phyloP scores from a whole-genome alignment of 2,329 filamentous ascomycete genomes.

The Monosporascus sp. region DNA sequence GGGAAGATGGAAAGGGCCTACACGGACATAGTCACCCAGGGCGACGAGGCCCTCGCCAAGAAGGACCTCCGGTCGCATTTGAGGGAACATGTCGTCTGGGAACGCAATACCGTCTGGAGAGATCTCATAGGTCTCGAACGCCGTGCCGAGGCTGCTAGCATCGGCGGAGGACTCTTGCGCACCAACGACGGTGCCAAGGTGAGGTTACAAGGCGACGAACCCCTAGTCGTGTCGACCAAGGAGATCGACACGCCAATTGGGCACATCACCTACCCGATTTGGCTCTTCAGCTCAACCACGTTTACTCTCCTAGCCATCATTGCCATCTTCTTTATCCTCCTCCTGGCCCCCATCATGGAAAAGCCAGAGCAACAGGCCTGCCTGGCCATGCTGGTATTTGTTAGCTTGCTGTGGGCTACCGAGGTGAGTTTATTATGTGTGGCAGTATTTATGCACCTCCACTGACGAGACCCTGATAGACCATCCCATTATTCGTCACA shows the following conservation, averaged over 20 bases:
- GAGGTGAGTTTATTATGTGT: slow-evolving; percentile 54
- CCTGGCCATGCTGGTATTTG: slow-evolving; percentile 85
- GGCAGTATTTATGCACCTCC: neutral
- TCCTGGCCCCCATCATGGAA: slow-evolving; percentile 77
- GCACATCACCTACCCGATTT: slow-evolving; percentile 67
- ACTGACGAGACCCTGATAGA: slow-evolving; percentile 40
- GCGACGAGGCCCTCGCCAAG: slow-evolving; percentile 70
- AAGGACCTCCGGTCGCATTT: slow-evolving; percentile 86
- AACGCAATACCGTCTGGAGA: slow-evolving; percentile 96
- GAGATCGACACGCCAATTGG: slow-evolving; percentile 77
- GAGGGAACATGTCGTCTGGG: slow-evolving; percentile 96
- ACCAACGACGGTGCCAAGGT: slow-evolving; percentile 62
- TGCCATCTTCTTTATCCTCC: slow-evolving; percentile 65
- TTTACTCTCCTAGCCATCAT: slow-evolving; percentile 68
- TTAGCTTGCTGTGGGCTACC: slow-evolving; percentile 92
- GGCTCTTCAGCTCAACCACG: slow-evolving; percentile 80
- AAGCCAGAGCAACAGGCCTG: slow-evolving; percentile 93
- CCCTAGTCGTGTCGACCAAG: slow-evolving; percentile 55
- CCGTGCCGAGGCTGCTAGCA: slow-evolving; percentile 86
- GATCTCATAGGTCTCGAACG: slow-evolving; percentile 98
- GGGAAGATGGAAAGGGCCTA: slow-evolving; percentile 72
- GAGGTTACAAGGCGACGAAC: slow-evolving; percentile 80
- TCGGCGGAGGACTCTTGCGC: slow-evolving; percentile 80
- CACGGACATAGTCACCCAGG: slow-evolving; percentile 73
- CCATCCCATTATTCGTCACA: slow-evolving; percentile 94